Evolutionary conservation across 2,329 filamentous ascomycete genomes (phyloP).

Genomic region (Stemphylium beticola): DNA sequence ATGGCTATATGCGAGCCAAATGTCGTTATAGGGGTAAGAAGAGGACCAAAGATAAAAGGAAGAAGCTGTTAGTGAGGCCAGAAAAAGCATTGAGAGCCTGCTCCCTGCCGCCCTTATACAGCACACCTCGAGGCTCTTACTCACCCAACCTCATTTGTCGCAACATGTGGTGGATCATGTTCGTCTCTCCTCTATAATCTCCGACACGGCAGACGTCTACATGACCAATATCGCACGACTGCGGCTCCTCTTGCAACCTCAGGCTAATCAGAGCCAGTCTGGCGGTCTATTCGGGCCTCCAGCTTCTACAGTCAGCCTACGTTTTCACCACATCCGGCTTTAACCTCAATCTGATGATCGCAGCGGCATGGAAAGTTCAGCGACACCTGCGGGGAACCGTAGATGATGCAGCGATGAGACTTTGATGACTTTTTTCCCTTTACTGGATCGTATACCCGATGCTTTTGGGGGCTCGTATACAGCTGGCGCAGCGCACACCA

Average conservation of each 20-base stretch:
- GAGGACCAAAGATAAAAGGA: neutral
- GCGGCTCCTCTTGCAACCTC: neutral
- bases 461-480: neutral
- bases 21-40: neutral
- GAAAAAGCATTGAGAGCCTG: neutral
- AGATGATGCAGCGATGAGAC: neutral
- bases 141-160: neutral
- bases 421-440: conserved; percentile 1
- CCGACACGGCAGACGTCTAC: conserved; percentile 3
- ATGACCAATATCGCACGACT: neutral
- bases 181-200: conserved; percentile 16
- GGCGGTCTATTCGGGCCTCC: neutral
- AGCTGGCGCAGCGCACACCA: neutral
- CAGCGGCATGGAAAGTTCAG: neutral
- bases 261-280: neutral
- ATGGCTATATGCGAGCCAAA: conserved; percentile 7
- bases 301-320: neutral
- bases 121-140: neutral
- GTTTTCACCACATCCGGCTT: neutral
- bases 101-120: conserved; percentile 1
- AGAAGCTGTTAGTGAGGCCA: neutral
- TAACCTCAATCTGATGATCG: neutral
- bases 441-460: conserved; percentile 7
- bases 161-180: neutral
- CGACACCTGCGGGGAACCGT: conserved; percentile 18